Base-by-base conservation (phyloP, 2,329 filamentous ascomycete genomes). In the Dothistroma septosporum region DNA sequence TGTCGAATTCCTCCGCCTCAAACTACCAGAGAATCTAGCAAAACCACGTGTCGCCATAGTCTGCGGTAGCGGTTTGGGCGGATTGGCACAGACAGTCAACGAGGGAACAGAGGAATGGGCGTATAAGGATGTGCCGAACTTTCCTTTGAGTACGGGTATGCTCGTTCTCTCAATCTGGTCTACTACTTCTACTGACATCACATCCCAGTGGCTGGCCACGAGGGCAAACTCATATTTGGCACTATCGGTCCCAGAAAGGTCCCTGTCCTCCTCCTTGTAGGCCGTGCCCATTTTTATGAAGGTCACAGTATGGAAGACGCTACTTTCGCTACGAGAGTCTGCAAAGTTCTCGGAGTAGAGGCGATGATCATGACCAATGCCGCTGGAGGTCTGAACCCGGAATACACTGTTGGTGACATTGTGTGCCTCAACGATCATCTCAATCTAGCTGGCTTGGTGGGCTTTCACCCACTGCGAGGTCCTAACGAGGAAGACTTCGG, bases 201-300 rank as follows among this genome's bases (percentile, higher is more conserved):
- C 77, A 77, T 62, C 31, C 48, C 60, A 79, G 79, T 86, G 16
- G 74, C 78, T 52, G 85, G 85, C 33, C 85, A 88, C 80, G 84
- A 82, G 61, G 85, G 85, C 53, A 87, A 86, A 70, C 78, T 88
- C 60, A 82, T 88, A 9, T 87, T 87, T 73, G 85, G 85, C 16
- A 77, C 82, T 31, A 78, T 88, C 60, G 82, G 82, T 2, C 41
- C 59, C 19, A 74, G 77, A 49, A 77, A 80, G 64, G 79, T 80
- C 6, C 83, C 85, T 1, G 83, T 83, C 7, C 83, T 87, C 31
- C 77, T 88, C 67, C 82, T 88, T 74, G 84, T 87, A 63, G 86
- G 85, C 64, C 79, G 86, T 70, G 82, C 82, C 67, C 85, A 88
- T 73, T 88, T 85, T 75, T 89, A 88, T 70, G 86, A 89, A 74